Evolutionary conservation across 192 early-diverging fungal species (phyloP).

Genomic region (Spizellomyces sp.): DNA sequence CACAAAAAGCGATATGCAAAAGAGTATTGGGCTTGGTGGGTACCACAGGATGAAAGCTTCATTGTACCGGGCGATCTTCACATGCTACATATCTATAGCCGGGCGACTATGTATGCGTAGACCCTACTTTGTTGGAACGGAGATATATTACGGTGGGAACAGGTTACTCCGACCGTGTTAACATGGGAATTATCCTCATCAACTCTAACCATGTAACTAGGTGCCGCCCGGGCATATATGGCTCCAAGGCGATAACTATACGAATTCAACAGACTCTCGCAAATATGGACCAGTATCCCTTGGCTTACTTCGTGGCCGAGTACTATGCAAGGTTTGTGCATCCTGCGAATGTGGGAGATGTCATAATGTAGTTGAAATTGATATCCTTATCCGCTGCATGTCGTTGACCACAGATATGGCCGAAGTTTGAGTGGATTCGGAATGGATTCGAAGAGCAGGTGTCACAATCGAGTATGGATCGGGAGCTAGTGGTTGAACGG

Average conservation of each 20-base stretch:
- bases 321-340: slow-evolving; percentile 55
- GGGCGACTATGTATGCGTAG: slow-evolving; percentile 79
- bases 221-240: slow-evolving; percentile 88
- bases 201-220: slow-evolving; percentile 30
- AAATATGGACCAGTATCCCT: slow-evolving; percentile 84
- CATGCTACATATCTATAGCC: slow-evolving; percentile 43
- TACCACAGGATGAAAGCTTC: slow-evolving; percentile 2
- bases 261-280: slow-evolving; percentile 89
- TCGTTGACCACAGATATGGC: slow-evolving; percentile 39
- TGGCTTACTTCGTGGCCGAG: slow-evolving; percentile 76
- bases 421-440: slow-evolving; percentile 44
- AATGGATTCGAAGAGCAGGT: slow-evolving; percentile 43
- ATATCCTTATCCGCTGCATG: not conserved
- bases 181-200: not conserved
- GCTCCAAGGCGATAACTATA: slow-evolving; percentile 90
- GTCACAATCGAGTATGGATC: not conserved
- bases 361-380: not conserved
- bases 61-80: not conserved
- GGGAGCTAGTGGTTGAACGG: too few species aligned
- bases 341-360: not conserved
- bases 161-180: not conserved
- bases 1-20: slow-evolving; percentile 73
- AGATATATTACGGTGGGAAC: slow-evolving; percentile 63
- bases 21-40: slow-evolving; percentile 74
- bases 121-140: slow-evolving; percentile 65